Base-by-base conservation (phyloP, 352 stramenopile genomes). In the Plasmopara muralis region DNA sequence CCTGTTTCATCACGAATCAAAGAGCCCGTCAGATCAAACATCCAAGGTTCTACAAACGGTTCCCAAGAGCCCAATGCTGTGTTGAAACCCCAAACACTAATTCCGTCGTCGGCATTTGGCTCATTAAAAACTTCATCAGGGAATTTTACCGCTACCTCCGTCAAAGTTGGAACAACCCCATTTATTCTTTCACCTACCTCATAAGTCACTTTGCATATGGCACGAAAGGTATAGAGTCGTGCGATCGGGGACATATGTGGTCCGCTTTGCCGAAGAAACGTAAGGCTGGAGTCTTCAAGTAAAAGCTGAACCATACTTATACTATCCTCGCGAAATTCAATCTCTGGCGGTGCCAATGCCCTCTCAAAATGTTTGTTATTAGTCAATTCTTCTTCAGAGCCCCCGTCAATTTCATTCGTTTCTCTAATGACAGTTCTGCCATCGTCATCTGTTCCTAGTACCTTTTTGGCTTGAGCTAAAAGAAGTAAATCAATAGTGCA, bases 81-180 rank as follows among this genome's bases (percentile, higher is more conserved):
- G 53, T 92, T 90, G 33, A 93, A 92, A 15, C 71, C 71, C 81
- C 78, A 93, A 9, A 84, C 54, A 37, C 80, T 91, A 9, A 91
- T 50, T 13, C 83, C 81, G 57, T 92, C 79, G 33, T 90, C 75
- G 18, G 82, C 75, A 15, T 64, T 64, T 9, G 78, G 47, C 39
- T 85, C 64, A 0, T 55, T 68, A 1, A 62, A 57, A 31, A 41
- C 70, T 34, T 88, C 79, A 40, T 87, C 67, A 0, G 75, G 74
- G 15, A 90, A 87, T 34, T 87, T 66, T 6, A 88, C 57, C 10
- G 57, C 46, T 4, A 87, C 50, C n/a, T 78, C 35, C 9, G 56
- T 52, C 1, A 63, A 56, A 9, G 53, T 54, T 35, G 50, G 48
- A 12, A 61, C 30, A 14, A 58, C 13, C 14, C 60, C 58, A 9